phyloP scores from a whole-genome alignment of 805 yeast genomes.

The Barnettozyma sp. region DNA sequence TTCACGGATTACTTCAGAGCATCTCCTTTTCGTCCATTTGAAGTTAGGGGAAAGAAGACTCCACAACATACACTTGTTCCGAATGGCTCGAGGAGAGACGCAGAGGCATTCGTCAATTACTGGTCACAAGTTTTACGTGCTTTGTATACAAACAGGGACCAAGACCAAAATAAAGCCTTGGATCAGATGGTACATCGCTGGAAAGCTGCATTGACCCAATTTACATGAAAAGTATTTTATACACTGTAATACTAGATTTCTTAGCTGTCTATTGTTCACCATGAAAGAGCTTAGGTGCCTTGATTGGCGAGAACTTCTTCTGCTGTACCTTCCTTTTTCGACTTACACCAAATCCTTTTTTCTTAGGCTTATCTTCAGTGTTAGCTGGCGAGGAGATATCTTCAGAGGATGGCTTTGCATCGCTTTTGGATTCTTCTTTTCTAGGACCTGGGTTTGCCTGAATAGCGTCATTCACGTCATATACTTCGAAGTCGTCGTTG shows the following conservation, averaged over 20 bases:
- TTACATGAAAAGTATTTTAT: no score
- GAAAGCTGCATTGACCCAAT: no score
- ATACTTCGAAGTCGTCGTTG: slow-evolving; percentile 15
- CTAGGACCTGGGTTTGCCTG: neutral
- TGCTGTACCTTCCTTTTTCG: slow-evolving; percentile 20
- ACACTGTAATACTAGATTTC: no score
- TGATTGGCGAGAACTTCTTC: slow-evolving; percentile 19
- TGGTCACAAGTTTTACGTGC: slow-evolving; percentile 44
- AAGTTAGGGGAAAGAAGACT: slow-evolving; percentile 22
- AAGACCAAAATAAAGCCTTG: slow-evolving; percentile 28
- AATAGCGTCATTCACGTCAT: slow-evolving; percentile 10
- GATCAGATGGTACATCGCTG: slow-evolving; percentile 23
- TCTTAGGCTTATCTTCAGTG: slow-evolving; percentile 9
- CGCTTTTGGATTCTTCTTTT: neutral
- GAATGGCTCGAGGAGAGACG: no score
- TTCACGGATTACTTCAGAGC: slow-evolving; percentile 43
- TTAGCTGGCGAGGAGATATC: slow-evolving; percentile 4
- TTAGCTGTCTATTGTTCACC: slow-evolving; percentile 9
- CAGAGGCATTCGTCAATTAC: slow-evolving; percentile 43
- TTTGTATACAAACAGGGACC: slow-evolving; percentile 35
- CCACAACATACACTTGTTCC: slow-evolving; percentile 22
- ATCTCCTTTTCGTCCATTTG: slow-evolving; percentile 17
- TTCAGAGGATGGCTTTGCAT: slow-evolving; percentile 1
- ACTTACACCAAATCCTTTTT: slow-evolving; percentile 19
- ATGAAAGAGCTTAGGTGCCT: slow-evolving; percentile 19